Percentiles rank a stretch among this genome's conserved stretches.
Conservation (phyloP, 73 alveolate genomes). For the Tetrahymena thermophila region DNA sequence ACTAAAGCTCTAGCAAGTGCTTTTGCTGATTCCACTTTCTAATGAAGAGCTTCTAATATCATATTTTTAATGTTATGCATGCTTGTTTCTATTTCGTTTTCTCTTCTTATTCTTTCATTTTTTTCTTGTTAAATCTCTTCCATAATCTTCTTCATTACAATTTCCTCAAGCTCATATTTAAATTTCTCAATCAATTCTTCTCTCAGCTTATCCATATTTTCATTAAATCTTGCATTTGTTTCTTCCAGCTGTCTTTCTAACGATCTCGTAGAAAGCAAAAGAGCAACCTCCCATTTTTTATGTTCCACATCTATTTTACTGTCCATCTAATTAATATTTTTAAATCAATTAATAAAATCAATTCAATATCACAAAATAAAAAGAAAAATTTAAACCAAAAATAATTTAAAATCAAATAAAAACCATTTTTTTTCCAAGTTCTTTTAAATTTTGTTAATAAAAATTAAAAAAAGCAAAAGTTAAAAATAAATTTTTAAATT, state of each 20-base stretch:
- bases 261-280: background rate
- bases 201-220: background rate
- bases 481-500: too few relatives aligned
- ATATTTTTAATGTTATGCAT: background rate
- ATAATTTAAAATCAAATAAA: too few relatives aligned
- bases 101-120: background rate
- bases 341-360: too few relatives aligned
- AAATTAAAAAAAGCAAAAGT: too few relatives aligned
- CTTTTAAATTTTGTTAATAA: too few relatives aligned
- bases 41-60: background rate
- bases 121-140: background rate
- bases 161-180: background rate
- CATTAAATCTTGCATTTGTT: background rate
- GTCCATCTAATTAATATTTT: background rate
- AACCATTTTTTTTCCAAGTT: too few relatives aligned
- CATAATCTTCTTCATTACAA: background rate
- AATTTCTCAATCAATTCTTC: background rate
- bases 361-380: too few relatives aligned
- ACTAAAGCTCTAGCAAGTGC: background rate
- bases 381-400: background rate
- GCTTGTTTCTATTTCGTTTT: background rate
- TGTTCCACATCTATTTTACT: background rate
- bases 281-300: background rate
- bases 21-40: background rate
- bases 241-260: background rate